Percentiles rank a stretch among this genome's conserved stretches.
Evolutionary conservation across 305 asterid genomes (phyloP).

Genomic region (Lippia alba): DNA sequence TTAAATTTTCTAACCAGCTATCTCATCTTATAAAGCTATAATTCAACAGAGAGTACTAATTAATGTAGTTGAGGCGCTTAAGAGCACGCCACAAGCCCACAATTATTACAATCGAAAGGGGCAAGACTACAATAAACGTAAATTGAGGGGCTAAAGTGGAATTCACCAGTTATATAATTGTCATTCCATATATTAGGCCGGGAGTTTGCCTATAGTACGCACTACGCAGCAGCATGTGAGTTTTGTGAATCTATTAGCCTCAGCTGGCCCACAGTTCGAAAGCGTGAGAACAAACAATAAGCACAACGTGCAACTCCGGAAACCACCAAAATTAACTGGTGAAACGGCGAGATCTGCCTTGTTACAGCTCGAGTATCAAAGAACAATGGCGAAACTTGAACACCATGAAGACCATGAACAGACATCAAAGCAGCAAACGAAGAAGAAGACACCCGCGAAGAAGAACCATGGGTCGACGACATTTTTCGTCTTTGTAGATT

Average conservation of each 20-base stretch:
- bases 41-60: too few relatives aligned
- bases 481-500: constrained; percentile 66
- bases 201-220: too few relatives aligned
- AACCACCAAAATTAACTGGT: constrained; percentile 8
- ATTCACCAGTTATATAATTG: background rate
- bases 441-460: constrained; percentile 38
- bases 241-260: too few relatives aligned
- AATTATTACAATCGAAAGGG: too few relatives aligned
- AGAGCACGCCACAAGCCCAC: too few relatives aligned
- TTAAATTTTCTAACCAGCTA: too few relatives aligned
- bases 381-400: constrained; percentile 55
- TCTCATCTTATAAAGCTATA: too few relatives aligned
- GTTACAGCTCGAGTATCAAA: constrained; percentile 17
- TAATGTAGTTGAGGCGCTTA: too few relatives aligned
- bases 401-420: constrained; percentile 41
- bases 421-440: constrained; percentile 38
- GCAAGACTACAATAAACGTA: too few relatives aligned
- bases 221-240: too few relatives aligned
- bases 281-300: background rate
- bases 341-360: constrained; percentile 33
- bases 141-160: constrained; percentile 11
- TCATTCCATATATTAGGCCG: too few relatives aligned
- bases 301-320: background rate
- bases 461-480: constrained; percentile 64
- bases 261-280: too few relatives aligned